These are phyloP conservation scores for Yamadazyma kitorensis DNA, from an alignment of 805 yeast species.

Conservation along the genomic window DNA sequence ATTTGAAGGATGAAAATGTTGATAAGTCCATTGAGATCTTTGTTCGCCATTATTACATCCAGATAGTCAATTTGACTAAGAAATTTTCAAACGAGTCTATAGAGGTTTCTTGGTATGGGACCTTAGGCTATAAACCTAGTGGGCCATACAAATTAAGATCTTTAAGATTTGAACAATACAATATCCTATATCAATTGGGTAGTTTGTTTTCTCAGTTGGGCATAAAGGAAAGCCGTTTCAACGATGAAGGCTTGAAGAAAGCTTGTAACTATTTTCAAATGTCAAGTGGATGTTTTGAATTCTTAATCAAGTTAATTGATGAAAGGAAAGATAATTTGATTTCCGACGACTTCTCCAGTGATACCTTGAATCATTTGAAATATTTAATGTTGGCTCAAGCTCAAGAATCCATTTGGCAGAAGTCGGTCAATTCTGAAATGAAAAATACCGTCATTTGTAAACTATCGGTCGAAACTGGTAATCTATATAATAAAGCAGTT, in stretches of 20 bases:
- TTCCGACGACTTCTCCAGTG: conserved; percentile 36
- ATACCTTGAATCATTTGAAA: conserved; percentile 50
- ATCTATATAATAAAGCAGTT: conserved; percentile 49
- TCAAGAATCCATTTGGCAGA: conserved; percentile 82
- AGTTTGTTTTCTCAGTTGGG: conserved; percentile 61
- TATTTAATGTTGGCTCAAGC: conserved; percentile 74
- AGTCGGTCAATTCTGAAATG: conserved; percentile 48
- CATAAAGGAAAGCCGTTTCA: conserved; percentile 37
- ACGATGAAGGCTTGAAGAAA: conserved; percentile 55
- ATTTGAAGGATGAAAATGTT: conserved; percentile 25
- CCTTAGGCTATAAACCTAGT: conserved; percentile 54
- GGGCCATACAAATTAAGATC: conserved; percentile 48
- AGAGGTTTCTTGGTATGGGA: conserved; percentile 71
- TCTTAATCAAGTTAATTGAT: conserved; percentile 6
- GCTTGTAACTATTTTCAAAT: conserved; percentile 65
- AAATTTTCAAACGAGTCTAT: conserved; percentile 66
- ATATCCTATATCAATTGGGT: conserved; percentile 68
- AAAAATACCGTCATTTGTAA: conserved; percentile 63
- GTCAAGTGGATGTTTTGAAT: conserved; percentile 66
- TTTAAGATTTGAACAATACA: conserved; percentile 56
- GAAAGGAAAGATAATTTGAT: conserved; percentile 1
- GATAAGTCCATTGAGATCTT: conserved; percentile 33
- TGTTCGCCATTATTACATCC: conserved; percentile 46
- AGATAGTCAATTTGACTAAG: conserved; percentile 39
- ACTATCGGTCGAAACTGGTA: conserved; percentile 61